Percentiles rank a stretch among this genome's conserved stretches.
Evolutionary conservation across 1,284 basidiomycete species (phyloP).

Genomic region (Pisolithus thermaeus): DNA sequence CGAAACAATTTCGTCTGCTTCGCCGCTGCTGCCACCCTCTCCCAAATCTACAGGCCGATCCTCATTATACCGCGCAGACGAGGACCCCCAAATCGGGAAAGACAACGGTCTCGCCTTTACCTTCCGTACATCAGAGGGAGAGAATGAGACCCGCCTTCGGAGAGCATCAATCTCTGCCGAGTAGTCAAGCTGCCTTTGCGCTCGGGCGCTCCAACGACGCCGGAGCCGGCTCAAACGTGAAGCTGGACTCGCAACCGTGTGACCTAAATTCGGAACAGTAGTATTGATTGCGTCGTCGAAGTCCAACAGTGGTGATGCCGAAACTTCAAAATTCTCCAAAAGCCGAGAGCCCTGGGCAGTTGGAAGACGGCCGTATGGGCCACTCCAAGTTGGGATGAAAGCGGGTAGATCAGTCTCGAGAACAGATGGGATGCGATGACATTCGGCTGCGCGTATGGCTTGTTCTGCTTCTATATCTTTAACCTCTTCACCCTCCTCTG

Average conservation of each 20-base stretch:
- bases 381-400: not conserved
- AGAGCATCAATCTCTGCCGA: conserved; percentile 8
- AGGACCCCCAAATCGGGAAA: too few relatives aligned
- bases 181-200: not conserved
- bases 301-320: conserved; percentile 23
- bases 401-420: not conserved
- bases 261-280: too few relatives aligned
- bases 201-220: conserved; percentile 24
- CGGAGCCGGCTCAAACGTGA: not conserved
- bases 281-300: too few relatives aligned
- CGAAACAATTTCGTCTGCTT: too few relatives aligned
- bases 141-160: not conserved
- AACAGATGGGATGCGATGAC: conserved; percentile 8
- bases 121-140: not conserved
- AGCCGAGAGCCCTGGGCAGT: conserved; percentile 13
- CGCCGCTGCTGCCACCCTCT: too few relatives aligned
- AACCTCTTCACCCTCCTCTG: not conserved
- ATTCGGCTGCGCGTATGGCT: conserved; percentile 1
- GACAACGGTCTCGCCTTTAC: too few relatives aligned
- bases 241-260: too few relatives aligned
- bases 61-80: too few relatives aligned
- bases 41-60: too few relatives aligned
- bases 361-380: not conserved
- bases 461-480: conserved; percentile 1
- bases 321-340: conserved; percentile 24